phyloP scores from a whole-genome alignment of 345 rosid genomes.

The Syzygium aromaticum region DNA sequence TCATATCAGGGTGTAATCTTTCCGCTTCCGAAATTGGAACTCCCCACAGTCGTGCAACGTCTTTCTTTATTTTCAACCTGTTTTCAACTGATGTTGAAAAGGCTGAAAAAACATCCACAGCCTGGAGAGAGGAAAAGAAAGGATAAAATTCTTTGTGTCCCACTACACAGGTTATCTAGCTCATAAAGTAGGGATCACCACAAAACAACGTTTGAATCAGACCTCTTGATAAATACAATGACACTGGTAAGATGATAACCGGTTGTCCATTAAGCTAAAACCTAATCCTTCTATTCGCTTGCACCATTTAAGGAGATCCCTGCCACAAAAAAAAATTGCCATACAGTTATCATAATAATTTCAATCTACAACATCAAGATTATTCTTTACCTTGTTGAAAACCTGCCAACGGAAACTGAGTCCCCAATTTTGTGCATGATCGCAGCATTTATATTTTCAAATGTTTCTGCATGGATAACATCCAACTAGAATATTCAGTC shows the following conservation, averaged over 20 bases:
- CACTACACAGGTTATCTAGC: neutral
- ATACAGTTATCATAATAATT: neutral
- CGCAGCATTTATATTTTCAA: slow-evolving; percentile 37
- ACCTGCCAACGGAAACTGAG: slow-evolving; percentile 33
- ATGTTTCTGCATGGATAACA: slow-evolving; percentile 43
- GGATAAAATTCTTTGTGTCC: neutral
- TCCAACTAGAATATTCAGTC: neutral
- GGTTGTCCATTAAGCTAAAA: slow-evolving; percentile 5
- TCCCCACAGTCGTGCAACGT: slow-evolving; percentile 55
- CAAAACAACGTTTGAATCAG: neutral
- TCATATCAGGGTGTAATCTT: slow-evolving; percentile 31
- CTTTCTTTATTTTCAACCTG: slow-evolving; percentile 38
- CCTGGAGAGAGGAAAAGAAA: slow-evolving; percentile 32
- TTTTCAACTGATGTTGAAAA: slow-evolving; percentile 42
- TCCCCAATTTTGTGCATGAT: slow-evolving; percentile 18
- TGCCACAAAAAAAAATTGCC: slow-evolving; percentile 21
- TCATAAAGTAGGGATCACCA: neutral
- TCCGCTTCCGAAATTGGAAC: slow-evolving; percentile 36
- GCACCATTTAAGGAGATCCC: slow-evolving; percentile 97
- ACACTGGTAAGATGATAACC: slow-evolving; percentile 39
- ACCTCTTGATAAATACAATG: slow-evolving; percentile 73
- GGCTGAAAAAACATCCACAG: slow-evolving; percentile 70
- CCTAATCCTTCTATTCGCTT: slow-evolving; percentile 51
- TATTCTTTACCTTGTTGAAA: slow-evolving; percentile 55
- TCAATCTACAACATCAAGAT: neutral